phyloP scores from a whole-genome alignment of 257 asterid species.

The Solanum boliviense region DNA sequence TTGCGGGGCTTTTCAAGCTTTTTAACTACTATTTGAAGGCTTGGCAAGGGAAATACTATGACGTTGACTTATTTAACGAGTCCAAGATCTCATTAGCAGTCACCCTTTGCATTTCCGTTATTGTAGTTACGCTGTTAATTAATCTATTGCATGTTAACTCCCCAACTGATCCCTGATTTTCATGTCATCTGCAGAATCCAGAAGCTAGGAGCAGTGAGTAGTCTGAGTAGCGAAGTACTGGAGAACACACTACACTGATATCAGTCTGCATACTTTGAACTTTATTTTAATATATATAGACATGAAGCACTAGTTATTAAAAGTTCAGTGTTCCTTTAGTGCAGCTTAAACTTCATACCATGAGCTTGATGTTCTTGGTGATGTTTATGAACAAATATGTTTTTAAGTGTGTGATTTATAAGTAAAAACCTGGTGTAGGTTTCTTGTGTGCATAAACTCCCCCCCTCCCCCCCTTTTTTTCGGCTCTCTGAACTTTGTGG shows the following conservation, averaged over 20 bases:
- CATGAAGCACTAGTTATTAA: background rate
- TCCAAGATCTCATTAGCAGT: background rate
- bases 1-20: background rate
- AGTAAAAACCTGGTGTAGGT: background rate
- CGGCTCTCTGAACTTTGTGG: background rate
- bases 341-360: background rate
- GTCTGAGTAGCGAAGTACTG: background rate
- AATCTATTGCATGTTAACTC: background rate
- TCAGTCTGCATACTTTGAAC: conserved; percentile 3
- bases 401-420: background rate
- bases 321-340: background rate
- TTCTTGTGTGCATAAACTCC: background rate
- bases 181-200: background rate
- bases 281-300: background rate
- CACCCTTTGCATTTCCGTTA: background rate
- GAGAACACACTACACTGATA: background rate
- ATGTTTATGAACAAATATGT: background rate
- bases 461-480: background rate
- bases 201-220: background rate
- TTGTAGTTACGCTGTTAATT: background rate
- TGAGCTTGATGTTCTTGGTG: background rate
- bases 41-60: background rate
- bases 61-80: background rate
- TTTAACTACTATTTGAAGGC: background rate
- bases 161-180: background rate